Conservation (phyloP, 1,284 basidiomycete species). For the Salmacisia buchloeana region DNA sequence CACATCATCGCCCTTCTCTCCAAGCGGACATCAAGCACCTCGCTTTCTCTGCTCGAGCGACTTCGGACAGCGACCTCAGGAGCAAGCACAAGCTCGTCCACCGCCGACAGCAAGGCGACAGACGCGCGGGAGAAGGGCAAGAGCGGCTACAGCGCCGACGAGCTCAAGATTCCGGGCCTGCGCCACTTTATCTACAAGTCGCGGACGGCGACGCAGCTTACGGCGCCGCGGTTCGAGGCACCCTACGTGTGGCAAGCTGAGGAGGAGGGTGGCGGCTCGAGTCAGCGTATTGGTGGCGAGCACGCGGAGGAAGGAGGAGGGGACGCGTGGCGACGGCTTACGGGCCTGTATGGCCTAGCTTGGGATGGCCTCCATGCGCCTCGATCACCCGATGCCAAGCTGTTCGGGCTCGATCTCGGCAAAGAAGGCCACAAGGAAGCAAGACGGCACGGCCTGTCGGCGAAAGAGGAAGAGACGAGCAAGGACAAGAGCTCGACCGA, state of each 20-base stretch:
- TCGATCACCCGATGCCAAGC: neutral
- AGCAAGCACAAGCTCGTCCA: too few relatives aligned
- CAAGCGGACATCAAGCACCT: slow-evolving; percentile 20
- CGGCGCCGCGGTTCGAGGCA: slow-evolving; percentile 57
- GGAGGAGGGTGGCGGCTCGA: slow-evolving; percentile 65
- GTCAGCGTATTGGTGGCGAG: neutral
- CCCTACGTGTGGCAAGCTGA: neutral
- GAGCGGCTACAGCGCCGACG: slow-evolving; percentile 48
- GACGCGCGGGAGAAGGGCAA: too few relatives aligned
- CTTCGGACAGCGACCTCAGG: too few relatives aligned
- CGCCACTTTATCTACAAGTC: slow-evolving; percentile 94
- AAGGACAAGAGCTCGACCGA: too few relatives aligned
- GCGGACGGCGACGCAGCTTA: slow-evolving; percentile 65
- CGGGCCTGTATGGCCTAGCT: neutral
- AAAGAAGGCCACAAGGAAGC: too few relatives aligned
- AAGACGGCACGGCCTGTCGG: too few relatives aligned
- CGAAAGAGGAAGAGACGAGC: too few relatives aligned
- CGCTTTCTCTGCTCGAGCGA: neutral
- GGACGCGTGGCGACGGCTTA: neutral
- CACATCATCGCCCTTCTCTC: slow-evolving; percentile 11
- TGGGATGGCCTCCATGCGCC: slow-evolving; percentile 56
- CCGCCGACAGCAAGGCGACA: too few relatives aligned
- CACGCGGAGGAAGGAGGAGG: neutral
- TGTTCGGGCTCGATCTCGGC: slow-evolving; percentile 51
- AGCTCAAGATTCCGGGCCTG: slow-evolving; percentile 76